phyloP scores from a whole-genome alignment of 2,329 filamentous ascomycete genomes.

The Ophiostoma tasmaniense region DNA sequence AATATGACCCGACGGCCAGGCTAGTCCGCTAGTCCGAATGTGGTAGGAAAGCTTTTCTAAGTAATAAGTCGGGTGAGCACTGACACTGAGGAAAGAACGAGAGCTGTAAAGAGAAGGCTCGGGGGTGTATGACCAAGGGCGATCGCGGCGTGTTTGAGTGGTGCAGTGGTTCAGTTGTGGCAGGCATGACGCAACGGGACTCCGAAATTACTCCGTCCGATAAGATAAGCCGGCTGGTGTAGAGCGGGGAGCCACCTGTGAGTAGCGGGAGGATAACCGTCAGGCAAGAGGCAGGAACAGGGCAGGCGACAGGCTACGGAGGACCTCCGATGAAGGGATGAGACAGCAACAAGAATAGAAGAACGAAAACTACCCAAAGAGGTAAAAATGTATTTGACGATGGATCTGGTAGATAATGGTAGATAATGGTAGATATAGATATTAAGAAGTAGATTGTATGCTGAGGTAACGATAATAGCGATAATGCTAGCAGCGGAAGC shows the following conservation, averaged over 20 bases:
- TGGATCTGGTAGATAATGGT: background rate
- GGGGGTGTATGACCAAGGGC: background rate
- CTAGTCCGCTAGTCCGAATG: slow-evolving; percentile 3
- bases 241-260: too few species aligned
- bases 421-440: background rate
- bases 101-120: too few species aligned
- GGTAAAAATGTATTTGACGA: background rate
- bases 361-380: slow-evolving; percentile 8
- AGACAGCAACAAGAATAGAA: background rate
- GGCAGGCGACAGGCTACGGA: background rate
- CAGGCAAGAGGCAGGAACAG: background rate
- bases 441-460: too few species aligned
- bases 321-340: background rate
- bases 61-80: background rate
- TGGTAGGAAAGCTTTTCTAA: slow-evolving; percentile 1
- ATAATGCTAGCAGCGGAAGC: background rate
- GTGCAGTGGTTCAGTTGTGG: background rate
- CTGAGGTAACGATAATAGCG: background rate
- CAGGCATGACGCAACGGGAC: background rate
- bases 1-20: background rate
- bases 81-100: background rate
- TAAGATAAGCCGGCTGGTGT: background rate
- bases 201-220: slow-evolving; percentile 11
- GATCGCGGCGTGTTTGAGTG: background rate
- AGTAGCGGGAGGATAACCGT: background rate